phyloP scores from a whole-genome alignment of 1,284 basidiomycete genomes.

The Golubevia pallescens region DNA sequence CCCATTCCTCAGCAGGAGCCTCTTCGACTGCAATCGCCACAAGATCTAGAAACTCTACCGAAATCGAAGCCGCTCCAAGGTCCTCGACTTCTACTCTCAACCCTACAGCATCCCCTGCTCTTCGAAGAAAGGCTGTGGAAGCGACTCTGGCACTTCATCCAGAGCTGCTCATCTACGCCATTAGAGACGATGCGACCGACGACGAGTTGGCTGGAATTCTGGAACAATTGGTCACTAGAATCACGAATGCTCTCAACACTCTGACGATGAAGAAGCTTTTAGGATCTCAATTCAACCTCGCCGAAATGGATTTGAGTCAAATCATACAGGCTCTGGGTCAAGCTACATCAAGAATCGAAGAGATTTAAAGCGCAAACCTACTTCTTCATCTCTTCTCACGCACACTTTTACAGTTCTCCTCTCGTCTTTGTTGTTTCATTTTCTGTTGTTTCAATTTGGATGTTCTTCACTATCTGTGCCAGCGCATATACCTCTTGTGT shows the following conservation, averaged over 20 bases:
- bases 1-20: not conserved
- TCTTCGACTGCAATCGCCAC: no score
- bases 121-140: slow-evolving; percentile 40
- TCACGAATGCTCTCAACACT: slow-evolving; percentile 40
- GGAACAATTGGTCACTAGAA: slow-evolving; percentile 53
- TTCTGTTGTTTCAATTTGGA: no score
- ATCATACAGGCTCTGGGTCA: not conserved
- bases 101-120: slow-evolving; percentile 16
- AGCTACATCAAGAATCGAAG: not conserved
- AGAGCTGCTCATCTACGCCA: slow-evolving; percentile 45
- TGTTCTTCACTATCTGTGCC: no score
- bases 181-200: slow-evolving; percentile 60
- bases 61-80: not conserved
- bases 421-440: no score
- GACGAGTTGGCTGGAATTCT: slow-evolving; percentile 50
- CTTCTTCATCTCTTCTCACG: no score
- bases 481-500: no score
- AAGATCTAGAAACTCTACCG: not conserved
- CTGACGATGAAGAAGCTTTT: slow-evolving; percentile 14
- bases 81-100: not conserved
- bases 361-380: no score
- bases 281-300: not conserved
- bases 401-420: no score
- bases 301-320: not conserved
- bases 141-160: slow-evolving; percentile 33